phyloP scores from a whole-genome alignment of 768 basidiomycete species.

The Butyriboletus loyo region DNA sequence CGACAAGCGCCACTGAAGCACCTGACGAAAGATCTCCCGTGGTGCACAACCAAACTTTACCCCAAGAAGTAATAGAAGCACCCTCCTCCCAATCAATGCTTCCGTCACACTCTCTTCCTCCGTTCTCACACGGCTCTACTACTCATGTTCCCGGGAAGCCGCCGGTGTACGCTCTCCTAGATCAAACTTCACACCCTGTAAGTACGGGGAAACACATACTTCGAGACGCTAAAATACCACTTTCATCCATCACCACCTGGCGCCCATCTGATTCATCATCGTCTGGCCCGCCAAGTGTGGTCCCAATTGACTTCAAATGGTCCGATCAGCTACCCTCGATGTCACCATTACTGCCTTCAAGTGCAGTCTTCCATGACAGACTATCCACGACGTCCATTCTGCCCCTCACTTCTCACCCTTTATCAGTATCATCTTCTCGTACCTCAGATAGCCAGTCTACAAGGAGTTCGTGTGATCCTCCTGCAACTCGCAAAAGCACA shows the following conservation, averaged over 20 bases:
- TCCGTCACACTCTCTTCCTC: not conserved
- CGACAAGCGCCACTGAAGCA: not conserved
- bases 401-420: not conserved
- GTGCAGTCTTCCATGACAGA: not conserved
- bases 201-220: not conserved
- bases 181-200: not conserved
- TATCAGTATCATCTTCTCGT: not conserved
- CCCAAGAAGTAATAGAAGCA: not conserved
- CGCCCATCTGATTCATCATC: not conserved
- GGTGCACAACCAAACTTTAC: not conserved
- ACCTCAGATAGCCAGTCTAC: not conserved
- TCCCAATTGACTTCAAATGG: not conserved
- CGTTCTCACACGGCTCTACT: not conserved
- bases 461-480: not conserved
- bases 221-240: not conserved
- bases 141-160: not conserved
- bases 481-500: not conserved
- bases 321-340: not conserved
- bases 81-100: not conserved
- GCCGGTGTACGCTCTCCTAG: not conserved
- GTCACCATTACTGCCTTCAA: not conserved
- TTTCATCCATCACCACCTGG: not conserved
- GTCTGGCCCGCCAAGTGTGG: not conserved
- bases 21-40: not conserved
- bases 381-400: not conserved